Evolutionary conservation across 192 early-diverging fungal genomes (phyloP), one percentile per base, ranked within the genome.

Genomic region (Powellomyces hirtus): DNA sequence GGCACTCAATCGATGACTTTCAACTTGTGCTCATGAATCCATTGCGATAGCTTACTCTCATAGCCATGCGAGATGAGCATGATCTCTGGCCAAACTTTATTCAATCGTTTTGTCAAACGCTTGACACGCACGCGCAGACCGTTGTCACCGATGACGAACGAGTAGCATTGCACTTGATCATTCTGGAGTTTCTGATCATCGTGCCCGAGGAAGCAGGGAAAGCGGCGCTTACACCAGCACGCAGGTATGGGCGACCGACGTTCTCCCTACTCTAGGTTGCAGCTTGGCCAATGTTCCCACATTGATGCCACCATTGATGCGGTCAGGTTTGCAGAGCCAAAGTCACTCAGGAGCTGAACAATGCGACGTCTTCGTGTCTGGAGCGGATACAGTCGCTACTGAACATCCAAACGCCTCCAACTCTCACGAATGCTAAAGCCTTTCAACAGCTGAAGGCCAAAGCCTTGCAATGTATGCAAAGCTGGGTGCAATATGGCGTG

Each of bases 111-210:
- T 36, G 38, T 38, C 35, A 62, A 40, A 49, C 60, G 4, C 37
- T 74, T 4, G 58, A 74, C 29, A 22, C 16, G 4, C 16, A 34
- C n/a, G 66, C 65, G 26, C 16, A 60, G 35, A 13, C 8, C 7
- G 16, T 42, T 0, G 26, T 62, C 1, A 53, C 29, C 45, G 38
- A 66, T 8, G 45, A 60, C 3, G 38, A 20, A 26, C 24, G 53
- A 16, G 42, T 65, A 6, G 38, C 24, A 18, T 42, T 74, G 20
- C 62, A 74, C 14, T 4, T 70, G 3, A 11, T 56, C 8, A 36
- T 71, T 20, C 46, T 77, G 20, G 72, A 77, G 49, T 77, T 77
- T 56, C 38, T 77, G 36, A 74, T 50, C 22, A 60, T 77, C 18
- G 38, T 77, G 29, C 76, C 76, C 14, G 76, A 77, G 64, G 72